Conservation (phyloP, 1,284 basidiomycete genomes). For the Kalmanozyma brasiliensis region DNA sequence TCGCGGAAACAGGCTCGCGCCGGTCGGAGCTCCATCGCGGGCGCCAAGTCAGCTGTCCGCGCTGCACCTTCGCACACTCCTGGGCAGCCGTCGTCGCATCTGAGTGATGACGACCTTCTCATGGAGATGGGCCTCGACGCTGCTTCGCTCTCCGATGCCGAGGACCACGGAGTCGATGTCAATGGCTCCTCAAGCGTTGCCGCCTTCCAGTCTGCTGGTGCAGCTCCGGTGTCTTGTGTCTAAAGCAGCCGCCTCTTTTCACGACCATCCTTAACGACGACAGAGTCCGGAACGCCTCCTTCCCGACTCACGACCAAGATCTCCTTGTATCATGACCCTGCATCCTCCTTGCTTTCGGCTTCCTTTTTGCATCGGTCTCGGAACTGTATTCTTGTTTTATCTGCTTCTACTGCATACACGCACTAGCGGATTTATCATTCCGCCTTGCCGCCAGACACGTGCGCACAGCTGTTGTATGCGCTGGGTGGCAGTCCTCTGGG, state of each 20-base stretch:
- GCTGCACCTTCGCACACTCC: constrained; percentile 12
- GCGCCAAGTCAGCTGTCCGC: constrained; percentile 3
- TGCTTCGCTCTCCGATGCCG: constrained; percentile 33
- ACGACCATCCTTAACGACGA: constrained; percentile 7
- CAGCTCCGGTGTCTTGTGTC: constrained; percentile 16
- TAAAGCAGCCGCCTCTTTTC: constrained; percentile 6
- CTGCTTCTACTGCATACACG: constrained; percentile 15
- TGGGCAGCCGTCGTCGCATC: constrained; percentile 52
- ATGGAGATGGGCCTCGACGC: constrained; percentile 36
- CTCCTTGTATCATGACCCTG: constrained; percentile 37
- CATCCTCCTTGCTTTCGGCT: constrained; percentile 8
- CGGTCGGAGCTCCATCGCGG: constrained; percentile 11
- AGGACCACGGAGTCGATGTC: constrained; percentile 15
- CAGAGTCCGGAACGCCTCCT: constrained; percentile 1
- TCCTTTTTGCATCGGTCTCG: constrained; percentile 10
- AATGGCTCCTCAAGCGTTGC: constrained; percentile 3
- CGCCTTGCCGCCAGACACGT: not conserved
- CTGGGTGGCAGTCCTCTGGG: not conserved
- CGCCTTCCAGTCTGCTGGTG: constrained; percentile 2
- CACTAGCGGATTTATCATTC: constrained; percentile 6
- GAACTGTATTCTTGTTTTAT: constrained; percentile 30
- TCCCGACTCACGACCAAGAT: constrained; percentile 24
- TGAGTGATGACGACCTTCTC: constrained; percentile 45
- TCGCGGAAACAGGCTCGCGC: constrained; percentile 23
- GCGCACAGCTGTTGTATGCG: not conserved